Conservation (phyloP, 305 asterid species). For the Fraxinus latifolia region DNA sequence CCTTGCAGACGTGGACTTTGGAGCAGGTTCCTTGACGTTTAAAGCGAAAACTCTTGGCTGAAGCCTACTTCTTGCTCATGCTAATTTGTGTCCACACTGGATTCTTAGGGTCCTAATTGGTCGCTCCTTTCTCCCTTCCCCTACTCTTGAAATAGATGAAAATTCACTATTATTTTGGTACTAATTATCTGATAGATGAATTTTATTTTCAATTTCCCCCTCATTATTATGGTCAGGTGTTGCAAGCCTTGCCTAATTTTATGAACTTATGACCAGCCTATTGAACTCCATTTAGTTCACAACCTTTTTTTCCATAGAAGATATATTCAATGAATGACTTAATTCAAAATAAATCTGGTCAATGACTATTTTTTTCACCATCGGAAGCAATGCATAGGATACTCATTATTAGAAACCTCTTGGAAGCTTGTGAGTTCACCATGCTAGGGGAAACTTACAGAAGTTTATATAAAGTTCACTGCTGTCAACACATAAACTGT, state of each 20-base stretch:
- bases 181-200: slow-evolving; percentile 10
- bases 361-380: not conserved
- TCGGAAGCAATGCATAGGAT: slow-evolving; percentile 4
- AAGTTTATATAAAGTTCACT: slow-evolving; percentile 1
- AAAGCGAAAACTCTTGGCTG: not conserved
- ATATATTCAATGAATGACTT: not conserved
- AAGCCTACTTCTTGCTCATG: not conserved
- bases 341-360: not conserved
- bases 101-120: slow-evolving; percentile 9
- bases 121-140: not conserved
- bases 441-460: not conserved
- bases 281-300: not conserved
- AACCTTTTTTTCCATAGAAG: slow-evolving; percentile 7
- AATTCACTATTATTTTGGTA: not conserved
- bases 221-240: not conserved
- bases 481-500: slow-evolving; percentile 12
- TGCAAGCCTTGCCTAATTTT: not conserved
- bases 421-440: slow-evolving; percentile 4
- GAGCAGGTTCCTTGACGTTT: not conserved
- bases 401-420: slow-evolving; percentile 1
- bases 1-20: not conserved
- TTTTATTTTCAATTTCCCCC: slow-evolving; percentile 5
- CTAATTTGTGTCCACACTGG: not conserved
- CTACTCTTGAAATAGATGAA: not conserved
- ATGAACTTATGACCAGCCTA: not conserved